These are phyloP conservation scores for Agrocybe praecox DNA, from an alignment of 768 basidiomycete species.

Conservation along the genomic window DNA sequence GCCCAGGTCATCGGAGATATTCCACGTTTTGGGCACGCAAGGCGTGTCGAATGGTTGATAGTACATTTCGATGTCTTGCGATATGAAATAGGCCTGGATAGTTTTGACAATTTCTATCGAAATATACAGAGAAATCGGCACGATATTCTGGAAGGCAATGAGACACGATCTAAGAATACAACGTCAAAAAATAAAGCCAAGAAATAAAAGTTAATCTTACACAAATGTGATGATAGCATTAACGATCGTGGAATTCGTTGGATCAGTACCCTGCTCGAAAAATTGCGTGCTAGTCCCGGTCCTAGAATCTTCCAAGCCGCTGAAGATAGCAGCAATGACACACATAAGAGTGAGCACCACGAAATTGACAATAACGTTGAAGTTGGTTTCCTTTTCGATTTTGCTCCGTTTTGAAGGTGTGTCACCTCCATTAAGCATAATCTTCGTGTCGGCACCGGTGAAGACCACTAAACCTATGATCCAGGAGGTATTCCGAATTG, in stretches of 20 bases:
- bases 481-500: conserved; percentile 90
- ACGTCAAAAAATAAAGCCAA: conserved; percentile 1
- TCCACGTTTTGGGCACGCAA: conserved; percentile 97
- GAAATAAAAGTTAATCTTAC: conserved; percentile 49
- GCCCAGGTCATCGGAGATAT: conserved; percentile 97
- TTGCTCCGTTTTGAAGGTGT: conserved; percentile 97
- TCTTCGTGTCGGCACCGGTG: conserved; percentile 92
- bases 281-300: conserved; percentile 65
- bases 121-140: conserved; percentile 94
- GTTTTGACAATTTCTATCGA: conserved; percentile 99
- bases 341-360: conserved; percentile 78
- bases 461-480: conserved; percentile 93
- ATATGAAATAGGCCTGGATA: conserved; percentile 95
- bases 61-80: conserved; percentile 96
- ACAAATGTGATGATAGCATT: conserved; percentile 90
- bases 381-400: conserved; percentile 98
- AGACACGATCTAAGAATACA: conserved; percentile 70
- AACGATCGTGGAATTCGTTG: conserved; percentile 60
- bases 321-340: conserved; percentile 70
- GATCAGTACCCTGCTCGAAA: conserved; percentile 70
- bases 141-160: conserved; percentile 97
- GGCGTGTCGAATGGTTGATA: conserved; percentile 84
- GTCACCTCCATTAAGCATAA: conserved; percentile 89
- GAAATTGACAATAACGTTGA: conserved; percentile 97
- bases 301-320: conserved; percentile 67